A percentile compares a stretch with the other conserved stretches of the same genome.
Conservation (phyloP, 2,329 filamentous ascomycete genomes). For the Botryotinia narcissicola region DNA sequence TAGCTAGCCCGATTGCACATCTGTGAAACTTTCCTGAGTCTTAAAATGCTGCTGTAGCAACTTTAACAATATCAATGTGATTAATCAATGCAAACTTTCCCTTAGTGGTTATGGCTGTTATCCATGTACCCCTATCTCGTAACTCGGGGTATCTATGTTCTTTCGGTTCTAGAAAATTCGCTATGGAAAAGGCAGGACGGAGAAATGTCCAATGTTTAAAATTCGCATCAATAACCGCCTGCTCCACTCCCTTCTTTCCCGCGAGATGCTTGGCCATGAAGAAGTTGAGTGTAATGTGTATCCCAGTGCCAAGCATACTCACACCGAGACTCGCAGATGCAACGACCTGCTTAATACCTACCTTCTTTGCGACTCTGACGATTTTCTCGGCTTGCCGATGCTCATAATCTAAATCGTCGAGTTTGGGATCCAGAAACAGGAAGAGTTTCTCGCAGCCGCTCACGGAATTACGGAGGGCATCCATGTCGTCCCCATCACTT, state of each 20-base stretch:
- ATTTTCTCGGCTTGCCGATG: constrained; percentile 2
- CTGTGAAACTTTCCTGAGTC: neutral
- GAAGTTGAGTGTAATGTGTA: neutral
- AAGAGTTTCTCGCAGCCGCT: neutral
- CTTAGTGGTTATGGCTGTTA: neutral
- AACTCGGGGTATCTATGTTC: neutral
- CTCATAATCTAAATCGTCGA: neutral
- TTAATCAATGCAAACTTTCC: neutral
- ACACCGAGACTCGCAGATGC: neutral
- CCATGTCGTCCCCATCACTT: neutral
- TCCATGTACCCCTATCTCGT: neutral
- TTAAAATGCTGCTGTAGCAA: neutral
- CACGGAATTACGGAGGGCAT: neutral
- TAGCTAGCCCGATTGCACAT: neutral
- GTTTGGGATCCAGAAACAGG: neutral
- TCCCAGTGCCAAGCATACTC: neutral
- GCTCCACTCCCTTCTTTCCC: neutral
- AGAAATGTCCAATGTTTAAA: neutral
- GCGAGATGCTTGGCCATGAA: neutral
- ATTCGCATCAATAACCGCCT: neutral
- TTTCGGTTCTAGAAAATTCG: neutral
- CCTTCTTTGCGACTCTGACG: neutral
- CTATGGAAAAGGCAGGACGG: neutral
- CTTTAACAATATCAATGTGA: neutral
- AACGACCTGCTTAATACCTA: neutral